Base-by-base conservation (phyloP, 2,329 filamentous ascomycete genomes). In the Ustilaginoidea virens region DNA sequence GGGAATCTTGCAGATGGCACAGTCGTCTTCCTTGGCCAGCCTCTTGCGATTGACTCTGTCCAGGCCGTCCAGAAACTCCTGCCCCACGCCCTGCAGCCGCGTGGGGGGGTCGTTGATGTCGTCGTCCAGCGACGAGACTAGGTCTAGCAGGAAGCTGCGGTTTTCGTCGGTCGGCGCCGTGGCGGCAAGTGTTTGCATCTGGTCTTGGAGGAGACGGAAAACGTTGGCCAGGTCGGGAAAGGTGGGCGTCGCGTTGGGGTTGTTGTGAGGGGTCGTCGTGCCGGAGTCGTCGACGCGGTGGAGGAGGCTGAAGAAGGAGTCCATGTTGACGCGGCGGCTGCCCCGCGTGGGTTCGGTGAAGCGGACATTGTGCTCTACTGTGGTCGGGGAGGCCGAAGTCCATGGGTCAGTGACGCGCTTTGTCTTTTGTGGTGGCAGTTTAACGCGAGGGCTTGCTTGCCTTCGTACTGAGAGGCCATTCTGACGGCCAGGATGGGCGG, bases 351-450 rank as follows among this genome's bases (percentile, higher is more conserved):
- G 36, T 27, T 59, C 38, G 17, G 53, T 25, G 33, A 60, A 48
- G 40, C 64, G 59, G 51, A 76, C 69, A 47, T 68, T 69, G 55
- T 77, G 72, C 48, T 77, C 72, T 47, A 77, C 72, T 77, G 38
- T 23, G 8, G 12, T 16, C 16, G 13, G 24, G 13, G 24, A 17
- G 31, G 21, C 17, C 31, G 31, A 14, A 24, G 24, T 8, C 3
- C n/a, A 21, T 21, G 19, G 19, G 19, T n/a, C n/a, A n/a, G 19
- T 13, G 22, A 12, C 22, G 22, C 8, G 8, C 14, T 24, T n/a
- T n/a, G n/a, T n/a, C n/a, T n/a, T n/a, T n/a, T n/a, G n/a, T n/a
- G n/a, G n/a, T n/a, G n/a, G n/a, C n/a, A n/a, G n/a, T n/a, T n/a
- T n/a, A n/a, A n/a, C n/a, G n/a, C n/a, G n/a, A n/a, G n/a, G n/a